Evolutionary conservation across 495 filamentous ascomycete species (phyloP).

Genomic region (Aspergillus affinis): DNA sequence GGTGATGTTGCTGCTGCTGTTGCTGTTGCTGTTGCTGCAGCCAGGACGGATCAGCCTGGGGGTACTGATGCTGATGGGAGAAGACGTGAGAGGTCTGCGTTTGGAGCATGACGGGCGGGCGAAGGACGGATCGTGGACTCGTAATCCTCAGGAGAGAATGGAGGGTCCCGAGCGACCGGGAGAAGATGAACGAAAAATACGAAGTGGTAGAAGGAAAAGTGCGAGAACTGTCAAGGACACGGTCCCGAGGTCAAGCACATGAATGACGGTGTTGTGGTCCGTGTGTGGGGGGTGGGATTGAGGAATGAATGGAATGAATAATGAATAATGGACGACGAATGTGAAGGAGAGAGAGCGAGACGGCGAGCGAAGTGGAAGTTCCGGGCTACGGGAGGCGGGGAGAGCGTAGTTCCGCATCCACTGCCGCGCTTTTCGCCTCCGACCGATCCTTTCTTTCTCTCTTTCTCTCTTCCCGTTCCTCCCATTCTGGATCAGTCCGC

Average conservation of each 20-base stretch:
- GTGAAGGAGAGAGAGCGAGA: constrained; percentile 8
- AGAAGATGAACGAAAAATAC: constrained; percentile 9
- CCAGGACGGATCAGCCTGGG: constrained; percentile 74
- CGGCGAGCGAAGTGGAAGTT: constrained; percentile 6
- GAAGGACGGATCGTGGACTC: constrained; percentile 30
- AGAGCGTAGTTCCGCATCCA: constrained; percentile 24
- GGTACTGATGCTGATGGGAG: constrained; percentile 80
- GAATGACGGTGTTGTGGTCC: constrained; percentile 13
- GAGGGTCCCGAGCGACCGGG: constrained; percentile 23
- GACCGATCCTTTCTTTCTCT: not conserved
- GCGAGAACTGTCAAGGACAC: constrained; percentile 25
- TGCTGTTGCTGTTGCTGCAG: constrained; percentile 66
- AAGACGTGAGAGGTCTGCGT: constrained; percentile 61
- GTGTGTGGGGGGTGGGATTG: constrained; percentile 1
- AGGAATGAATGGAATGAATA: not conserved
- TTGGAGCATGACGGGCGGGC: constrained; percentile 48
- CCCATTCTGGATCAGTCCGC: not conserved
- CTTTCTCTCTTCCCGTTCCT: not conserved
- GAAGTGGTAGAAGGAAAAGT: constrained; percentile 14
- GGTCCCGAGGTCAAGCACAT: constrained; percentile 23
- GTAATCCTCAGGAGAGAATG: constrained; percentile 37
- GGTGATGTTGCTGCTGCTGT: constrained; percentile 59
- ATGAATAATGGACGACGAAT: not conserved
- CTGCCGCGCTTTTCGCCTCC: constrained; percentile 1
- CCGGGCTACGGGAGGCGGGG: constrained; percentile 30